These are phyloP conservation scores for Metschnikowia borealis DNA, from an alignment of 805 yeast species.

Conservation along the genomic window DNA sequence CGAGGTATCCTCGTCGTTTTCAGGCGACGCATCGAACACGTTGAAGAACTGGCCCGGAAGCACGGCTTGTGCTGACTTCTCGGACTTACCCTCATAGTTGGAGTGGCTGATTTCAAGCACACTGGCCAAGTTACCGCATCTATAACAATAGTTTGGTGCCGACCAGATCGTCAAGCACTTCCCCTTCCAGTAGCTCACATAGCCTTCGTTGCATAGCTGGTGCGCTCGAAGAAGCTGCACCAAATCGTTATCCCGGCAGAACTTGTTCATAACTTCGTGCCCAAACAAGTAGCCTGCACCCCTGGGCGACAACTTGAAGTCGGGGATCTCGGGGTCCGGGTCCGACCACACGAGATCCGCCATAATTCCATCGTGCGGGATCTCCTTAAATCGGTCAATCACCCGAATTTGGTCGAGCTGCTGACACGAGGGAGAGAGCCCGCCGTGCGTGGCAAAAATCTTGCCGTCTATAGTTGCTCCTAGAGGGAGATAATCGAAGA, in stretches of 20 bases:
- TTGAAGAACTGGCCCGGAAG: constrained; percentile 68
- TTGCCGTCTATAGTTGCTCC: constrained; percentile 71
- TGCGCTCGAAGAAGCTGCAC: constrained; percentile 88
- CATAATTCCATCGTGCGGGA: constrained; percentile 99
- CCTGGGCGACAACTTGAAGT: constrained; percentile 85
- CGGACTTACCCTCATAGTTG: constrained; percentile 34
- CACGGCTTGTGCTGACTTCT: constrained; percentile 22
- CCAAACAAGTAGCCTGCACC: constrained; percentile 99
- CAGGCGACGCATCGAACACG: constrained; percentile 97
- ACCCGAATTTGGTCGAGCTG: constrained; percentile 87
- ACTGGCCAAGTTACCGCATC: constrained; percentile 97
- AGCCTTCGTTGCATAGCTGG: constrained; percentile 95
- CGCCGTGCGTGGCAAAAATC: constrained; percentile 95
- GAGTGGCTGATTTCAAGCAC: constrained; percentile 73
- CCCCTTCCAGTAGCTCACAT: constrained; percentile 85
- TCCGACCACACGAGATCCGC: constrained; percentile 99
- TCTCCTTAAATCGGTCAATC: constrained; percentile 87
- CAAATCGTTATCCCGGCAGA: constrained; percentile 71
- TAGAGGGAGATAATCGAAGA: constrained; percentile 80
- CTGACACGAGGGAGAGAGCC: constrained; percentile 91
- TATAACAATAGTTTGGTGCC: constrained; percentile 95
- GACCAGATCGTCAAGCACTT: constrained; percentile 96
- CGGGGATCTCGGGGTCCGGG: constrained; percentile 72
- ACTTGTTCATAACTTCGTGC: constrained; percentile 80
- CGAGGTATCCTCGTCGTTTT: constrained; percentile 61